These are phyloP conservation scores for Ophiobolus disseminans DNA, from an alignment of 2,329 filamentous ascomycete species.

Conservation along the genomic window DNA sequence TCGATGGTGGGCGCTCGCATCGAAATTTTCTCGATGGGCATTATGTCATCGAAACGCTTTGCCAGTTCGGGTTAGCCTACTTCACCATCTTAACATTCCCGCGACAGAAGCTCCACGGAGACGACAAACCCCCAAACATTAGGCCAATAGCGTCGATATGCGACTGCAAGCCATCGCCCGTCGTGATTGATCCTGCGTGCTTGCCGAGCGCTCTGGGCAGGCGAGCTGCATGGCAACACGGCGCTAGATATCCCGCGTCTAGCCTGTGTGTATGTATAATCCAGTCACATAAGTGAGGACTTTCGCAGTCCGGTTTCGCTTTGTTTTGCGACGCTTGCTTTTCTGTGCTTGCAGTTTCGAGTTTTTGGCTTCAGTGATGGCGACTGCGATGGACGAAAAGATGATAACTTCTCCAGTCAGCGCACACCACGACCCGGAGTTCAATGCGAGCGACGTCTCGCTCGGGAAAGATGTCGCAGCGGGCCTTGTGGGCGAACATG, in stretches of 20 bases:
- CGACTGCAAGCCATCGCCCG: not conserved
- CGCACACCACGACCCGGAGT: constrained; percentile 18
- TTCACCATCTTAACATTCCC: not conserved
- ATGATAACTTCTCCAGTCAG: constrained; percentile 13
- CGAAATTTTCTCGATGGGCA: constrained; percentile 1
- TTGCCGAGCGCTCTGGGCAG: not conserved
- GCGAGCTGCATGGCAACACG: constrained; percentile 2
- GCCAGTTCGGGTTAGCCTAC: not conserved
- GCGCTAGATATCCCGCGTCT: constrained; percentile 28
- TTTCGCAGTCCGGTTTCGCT: not conserved
- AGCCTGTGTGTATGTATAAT: constrained; percentile 20
- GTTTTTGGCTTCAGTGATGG: constrained; percentile 1
- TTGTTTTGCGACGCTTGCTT: not conserved
- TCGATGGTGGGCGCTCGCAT: not conserved
- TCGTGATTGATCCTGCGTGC: not conserved
- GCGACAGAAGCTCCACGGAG: not conserved
- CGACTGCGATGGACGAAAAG: constrained; percentile 18
- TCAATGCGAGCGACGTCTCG: constrained; percentile 25
- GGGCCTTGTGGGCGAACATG: constrained; percentile 65
- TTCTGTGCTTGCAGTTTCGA: not conserved
- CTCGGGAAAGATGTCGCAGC: constrained; percentile 63
- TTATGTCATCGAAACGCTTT: constrained; percentile 4
- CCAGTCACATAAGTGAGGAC: constrained; percentile 4
- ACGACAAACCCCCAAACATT: not conserved
- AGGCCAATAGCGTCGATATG: not conserved